A percentile compares a stretch with the other conserved stretches of the same genome.
These are phyloP conservation scores for Nymphaea colorata DNA, from an alignment of 164 flowering plant genomes.

Conservation along the genomic window DNA sequence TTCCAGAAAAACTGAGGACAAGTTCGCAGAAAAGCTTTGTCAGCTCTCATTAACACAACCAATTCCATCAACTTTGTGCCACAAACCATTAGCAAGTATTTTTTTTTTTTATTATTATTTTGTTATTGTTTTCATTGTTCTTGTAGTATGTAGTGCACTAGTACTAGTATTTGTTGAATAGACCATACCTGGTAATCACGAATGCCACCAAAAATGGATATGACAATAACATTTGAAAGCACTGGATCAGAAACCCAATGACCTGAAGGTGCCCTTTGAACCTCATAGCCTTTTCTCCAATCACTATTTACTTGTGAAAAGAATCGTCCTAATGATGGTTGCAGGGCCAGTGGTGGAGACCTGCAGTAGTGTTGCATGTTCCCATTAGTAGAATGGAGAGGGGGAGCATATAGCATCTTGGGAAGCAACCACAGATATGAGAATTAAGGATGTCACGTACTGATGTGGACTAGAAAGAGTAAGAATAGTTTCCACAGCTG, in stretches of 20 bases:
- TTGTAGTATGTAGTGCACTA: too few species aligned
- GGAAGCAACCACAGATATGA: too few species aligned
- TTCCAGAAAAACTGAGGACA: too few species aligned
- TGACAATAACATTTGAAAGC: slow-evolving; percentile 64
- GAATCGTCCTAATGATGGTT: slow-evolving; percentile 89
- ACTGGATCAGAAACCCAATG: slow-evolving; percentile 34
- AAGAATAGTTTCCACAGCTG: slow-evolving; percentile 78
- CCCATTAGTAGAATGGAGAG: neutral
- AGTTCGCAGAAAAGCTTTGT: too few species aligned
- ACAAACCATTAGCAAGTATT: too few species aligned
- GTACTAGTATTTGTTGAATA: too few species aligned
- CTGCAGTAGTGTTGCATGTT: slow-evolving; percentile 25
- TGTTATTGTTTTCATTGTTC: too few species aligned
- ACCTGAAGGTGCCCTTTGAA: slow-evolving; percentile 36
- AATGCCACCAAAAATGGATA: slow-evolving; percentile 86
- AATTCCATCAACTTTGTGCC: too few species aligned
- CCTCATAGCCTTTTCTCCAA: slow-evolving; percentile 82
- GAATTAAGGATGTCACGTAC: slow-evolving; percentile 26
- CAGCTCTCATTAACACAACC: too few species aligned
- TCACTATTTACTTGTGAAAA: slow-evolving; percentile 60
- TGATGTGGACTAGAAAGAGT: slow-evolving; percentile 96
- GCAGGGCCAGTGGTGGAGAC: slow-evolving; percentile 88
- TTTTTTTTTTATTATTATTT: too few species aligned
- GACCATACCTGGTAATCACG: slow-evolving; percentile 76
- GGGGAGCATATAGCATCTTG: too few species aligned